Evolutionary conservation across 116 monocot species (phyloP).

Genomic region (Cymodocea nodosa): DNA sequence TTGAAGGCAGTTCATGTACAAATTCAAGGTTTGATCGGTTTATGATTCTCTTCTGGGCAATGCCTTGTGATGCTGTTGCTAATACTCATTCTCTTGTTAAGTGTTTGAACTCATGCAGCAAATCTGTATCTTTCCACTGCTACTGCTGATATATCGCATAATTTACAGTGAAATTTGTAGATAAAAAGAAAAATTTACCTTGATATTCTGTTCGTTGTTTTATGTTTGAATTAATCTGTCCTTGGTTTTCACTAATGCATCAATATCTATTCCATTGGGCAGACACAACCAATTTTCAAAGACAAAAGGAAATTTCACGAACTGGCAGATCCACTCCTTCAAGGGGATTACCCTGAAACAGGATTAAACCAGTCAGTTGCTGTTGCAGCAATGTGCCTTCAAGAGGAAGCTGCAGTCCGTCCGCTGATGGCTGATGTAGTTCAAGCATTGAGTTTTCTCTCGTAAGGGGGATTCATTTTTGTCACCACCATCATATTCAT

Average conservation of each 20-base stretch:
- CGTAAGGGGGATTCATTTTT: not conserved
- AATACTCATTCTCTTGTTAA: too few species aligned
- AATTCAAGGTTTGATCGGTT: too few species aligned
- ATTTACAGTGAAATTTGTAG: too few species aligned
- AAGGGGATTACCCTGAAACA: constrained; percentile 5
- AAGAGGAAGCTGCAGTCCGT: constrained; percentile 16
- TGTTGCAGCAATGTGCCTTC: constrained; percentile 19
- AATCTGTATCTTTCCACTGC: too few species aligned
- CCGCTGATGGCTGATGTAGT: constrained; percentile 20
- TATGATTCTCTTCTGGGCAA: too few species aligned
- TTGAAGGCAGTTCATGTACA: too few species aligned
- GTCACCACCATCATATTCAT: not conserved
- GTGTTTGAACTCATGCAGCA: too few species aligned
- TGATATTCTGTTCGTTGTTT: too few species aligned
- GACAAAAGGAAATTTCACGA: constrained; percentile 14
- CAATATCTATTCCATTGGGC: not conserved
- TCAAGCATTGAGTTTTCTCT: constrained; percentile 13
- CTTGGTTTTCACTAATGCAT: not conserved
- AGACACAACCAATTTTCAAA: constrained; percentile 19
- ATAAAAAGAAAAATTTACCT: too few species aligned
- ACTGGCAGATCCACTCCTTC: constrained; percentile 15
- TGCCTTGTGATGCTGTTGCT: too few species aligned
- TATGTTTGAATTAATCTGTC: too few species aligned
- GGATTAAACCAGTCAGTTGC: constrained; percentile 17
- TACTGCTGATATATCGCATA: too few species aligned